phyloP scores from a whole-genome alignment of 768 basidiomycete genomes.

The Leccinum incarnatum region DNA sequence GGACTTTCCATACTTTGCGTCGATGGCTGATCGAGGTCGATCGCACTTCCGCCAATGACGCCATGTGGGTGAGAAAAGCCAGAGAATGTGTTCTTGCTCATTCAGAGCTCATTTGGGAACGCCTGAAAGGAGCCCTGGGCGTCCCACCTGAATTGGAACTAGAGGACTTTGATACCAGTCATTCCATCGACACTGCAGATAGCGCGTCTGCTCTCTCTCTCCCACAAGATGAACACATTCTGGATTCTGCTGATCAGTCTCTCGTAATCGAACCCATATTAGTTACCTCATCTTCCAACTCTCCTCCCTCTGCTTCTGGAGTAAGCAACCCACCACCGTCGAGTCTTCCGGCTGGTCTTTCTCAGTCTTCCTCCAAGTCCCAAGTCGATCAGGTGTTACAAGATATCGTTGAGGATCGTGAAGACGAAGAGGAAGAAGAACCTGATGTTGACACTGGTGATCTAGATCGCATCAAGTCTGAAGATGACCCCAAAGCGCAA shows the following conservation, averaged over 20 bases:
- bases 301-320: constrained; percentile 16
- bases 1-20: constrained; percentile 71
- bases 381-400: constrained; percentile 41
- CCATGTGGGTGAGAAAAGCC: constrained; percentile 67
- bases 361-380: constrained; percentile 23
- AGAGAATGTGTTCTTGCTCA: constrained; percentile 75
- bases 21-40: constrained; percentile 64
- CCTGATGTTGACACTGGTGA: constrained; percentile 5
- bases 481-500: constrained; percentile 29
- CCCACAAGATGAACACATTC: neutral
- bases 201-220: neutral
- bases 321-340: constrained; percentile 36
- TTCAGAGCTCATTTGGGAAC: constrained; percentile 89
- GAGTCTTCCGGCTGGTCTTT: constrained; percentile 34
- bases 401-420: constrained; percentile 48
- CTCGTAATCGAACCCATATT: constrained; percentile 56
- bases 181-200: neutral
- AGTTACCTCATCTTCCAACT: constrained; percentile 30
- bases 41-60: constrained; percentile 63
- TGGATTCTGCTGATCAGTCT: constrained; percentile 4
- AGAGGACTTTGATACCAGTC: constrained; percentile 37
- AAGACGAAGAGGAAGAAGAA: constrained; percentile 52
- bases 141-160: constrained; percentile 82
- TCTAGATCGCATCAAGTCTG: constrained; percentile 19
- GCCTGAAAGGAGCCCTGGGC: constrained; percentile 83